These are phyloP conservation scores for Fimicolochytrium jonesii DNA, from an alignment of 192 early-diverging fungal genomes.

Conservation along the genomic window DNA sequence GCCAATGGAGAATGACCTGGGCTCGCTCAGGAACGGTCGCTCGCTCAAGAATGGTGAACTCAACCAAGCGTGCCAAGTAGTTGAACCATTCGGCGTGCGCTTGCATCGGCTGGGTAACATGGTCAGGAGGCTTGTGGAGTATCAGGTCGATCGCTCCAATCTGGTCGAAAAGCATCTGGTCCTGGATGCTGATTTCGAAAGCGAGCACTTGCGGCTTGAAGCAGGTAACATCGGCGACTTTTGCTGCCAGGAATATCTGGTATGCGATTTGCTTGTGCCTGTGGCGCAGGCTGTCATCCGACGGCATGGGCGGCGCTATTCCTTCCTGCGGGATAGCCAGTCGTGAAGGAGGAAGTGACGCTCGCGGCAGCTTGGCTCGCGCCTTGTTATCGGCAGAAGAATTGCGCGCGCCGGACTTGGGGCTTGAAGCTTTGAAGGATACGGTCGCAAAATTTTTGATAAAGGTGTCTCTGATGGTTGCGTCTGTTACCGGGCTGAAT, in stretches of 20 bases:
- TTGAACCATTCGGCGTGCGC: constrained; percentile 77
- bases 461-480: neutral
- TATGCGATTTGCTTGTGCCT: neutral
- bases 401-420: no score
- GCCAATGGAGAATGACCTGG: constrained; percentile 62
- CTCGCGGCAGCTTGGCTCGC: no score
- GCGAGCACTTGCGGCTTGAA: constrained; percentile 37
- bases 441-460: neutral
- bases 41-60: constrained; percentile 64
- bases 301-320: no score
- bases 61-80: constrained; percentile 68
- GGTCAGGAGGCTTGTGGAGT: constrained; percentile 53
- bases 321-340: no score
- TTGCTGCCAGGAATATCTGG: constrained; percentile 2
- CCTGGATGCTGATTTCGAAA: constrained; percentile 66
- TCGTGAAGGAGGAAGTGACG: no score
- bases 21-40: constrained; percentile 54
- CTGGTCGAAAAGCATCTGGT: constrained; percentile 62
- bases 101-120: constrained; percentile 56
- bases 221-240: neutral
- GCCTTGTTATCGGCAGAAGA: no score
- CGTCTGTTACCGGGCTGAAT: neutral
- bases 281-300: no score
- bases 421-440: no score
- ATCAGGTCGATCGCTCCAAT: constrained; percentile 58